Conservation (phyloP, 208 protist species). For the Acanthamoeba castellanii region DNA sequence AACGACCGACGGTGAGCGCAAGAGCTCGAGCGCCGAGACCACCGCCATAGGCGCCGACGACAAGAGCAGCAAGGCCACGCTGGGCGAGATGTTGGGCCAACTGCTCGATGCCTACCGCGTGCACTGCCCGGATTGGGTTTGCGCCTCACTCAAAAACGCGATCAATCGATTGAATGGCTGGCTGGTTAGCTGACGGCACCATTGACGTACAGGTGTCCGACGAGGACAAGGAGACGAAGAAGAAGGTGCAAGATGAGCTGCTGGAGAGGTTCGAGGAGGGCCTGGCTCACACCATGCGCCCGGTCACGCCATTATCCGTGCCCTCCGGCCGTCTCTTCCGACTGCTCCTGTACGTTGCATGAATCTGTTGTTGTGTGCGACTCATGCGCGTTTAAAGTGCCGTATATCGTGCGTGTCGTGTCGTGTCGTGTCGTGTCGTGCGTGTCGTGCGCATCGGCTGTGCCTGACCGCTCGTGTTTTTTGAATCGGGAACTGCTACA, state of each 20-base stretch:
- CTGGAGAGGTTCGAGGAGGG: constrained; percentile 61
- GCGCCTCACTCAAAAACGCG: background rate
- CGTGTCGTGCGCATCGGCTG: background rate
- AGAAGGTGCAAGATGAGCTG: constrained; percentile 61
- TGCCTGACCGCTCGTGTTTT: background rate
- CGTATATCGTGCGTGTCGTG: background rate
- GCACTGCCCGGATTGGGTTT: constrained; percentile 40
- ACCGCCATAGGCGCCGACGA: background rate
- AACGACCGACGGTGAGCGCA: background rate
- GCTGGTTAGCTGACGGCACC: too few species aligned
- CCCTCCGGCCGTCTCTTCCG: background rate
- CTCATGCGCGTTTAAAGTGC: background rate
- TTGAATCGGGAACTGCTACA: background rate
- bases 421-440: too few species aligned
- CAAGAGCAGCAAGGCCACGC: background rate
- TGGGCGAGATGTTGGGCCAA: constrained; percentile 32
- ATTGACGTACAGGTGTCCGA: background rate
- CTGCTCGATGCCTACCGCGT: constrained; percentile 46
- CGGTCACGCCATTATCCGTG: background rate
- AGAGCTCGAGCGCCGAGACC: background rate
- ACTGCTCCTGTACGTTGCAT: constrained; percentile 31
- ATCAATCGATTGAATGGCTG: background rate
- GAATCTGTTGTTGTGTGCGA: background rate
- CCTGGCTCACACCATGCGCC: constrained; percentile 2
- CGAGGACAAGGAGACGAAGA: constrained; percentile 70